These are phyloP conservation scores for Coemansia sp. DNA, from an alignment of 192 early-diverging fungal species.

Conservation along the genomic window DNA sequence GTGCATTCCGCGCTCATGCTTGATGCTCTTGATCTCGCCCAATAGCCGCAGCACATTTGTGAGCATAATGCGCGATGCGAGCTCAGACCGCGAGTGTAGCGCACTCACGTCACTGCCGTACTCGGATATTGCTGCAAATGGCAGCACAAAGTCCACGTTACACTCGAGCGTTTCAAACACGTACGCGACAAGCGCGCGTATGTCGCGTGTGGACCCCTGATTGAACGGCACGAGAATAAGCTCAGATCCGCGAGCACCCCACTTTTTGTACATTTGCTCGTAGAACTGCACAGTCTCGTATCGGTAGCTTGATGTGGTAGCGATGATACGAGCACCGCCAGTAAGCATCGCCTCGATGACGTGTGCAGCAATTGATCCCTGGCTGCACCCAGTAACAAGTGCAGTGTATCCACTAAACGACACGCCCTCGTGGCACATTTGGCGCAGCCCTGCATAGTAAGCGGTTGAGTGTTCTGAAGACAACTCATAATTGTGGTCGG, in stretches of 20 bases:
- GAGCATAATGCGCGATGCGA: conserved; percentile 89
- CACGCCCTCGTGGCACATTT: conserved; percentile 66
- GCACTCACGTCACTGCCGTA: conserved; percentile 78
- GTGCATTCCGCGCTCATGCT: conserved; percentile 64
- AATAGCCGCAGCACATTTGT: conserved; percentile 88
- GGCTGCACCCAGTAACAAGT: conserved; percentile 87
- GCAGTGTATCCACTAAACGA: conserved; percentile 77
- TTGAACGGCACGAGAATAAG: conserved; percentile 96
- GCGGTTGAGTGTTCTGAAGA: conserved; percentile 1
- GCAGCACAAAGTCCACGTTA: conserved; percentile 92
- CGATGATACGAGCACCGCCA: conserved; percentile 62
- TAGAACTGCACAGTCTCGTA: conserved; percentile 70
- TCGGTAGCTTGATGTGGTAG: conserved; percentile 87
- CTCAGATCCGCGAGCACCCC: conserved; percentile 80
- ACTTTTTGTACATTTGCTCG: conserved; percentile 76
- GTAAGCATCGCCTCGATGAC: conserved; percentile 78
- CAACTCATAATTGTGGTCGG: conserved; percentile 27
- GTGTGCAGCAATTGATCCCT: conserved; percentile 85
- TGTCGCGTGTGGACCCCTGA: conserved; percentile 81
- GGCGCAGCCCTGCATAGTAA: conserved; percentile 59
- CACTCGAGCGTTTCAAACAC: conserved; percentile 75
- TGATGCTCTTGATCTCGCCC: conserved; percentile 80
- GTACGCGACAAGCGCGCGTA: conserved; percentile 70
- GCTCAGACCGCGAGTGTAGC: conserved; percentile 80
- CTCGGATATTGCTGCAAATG: conserved; percentile 89